Evolutionary conservation across 2,329 filamentous ascomycete species (phyloP), one percentile per base, ranked within the genome.

Genomic region (Phialophora expanda): DNA sequence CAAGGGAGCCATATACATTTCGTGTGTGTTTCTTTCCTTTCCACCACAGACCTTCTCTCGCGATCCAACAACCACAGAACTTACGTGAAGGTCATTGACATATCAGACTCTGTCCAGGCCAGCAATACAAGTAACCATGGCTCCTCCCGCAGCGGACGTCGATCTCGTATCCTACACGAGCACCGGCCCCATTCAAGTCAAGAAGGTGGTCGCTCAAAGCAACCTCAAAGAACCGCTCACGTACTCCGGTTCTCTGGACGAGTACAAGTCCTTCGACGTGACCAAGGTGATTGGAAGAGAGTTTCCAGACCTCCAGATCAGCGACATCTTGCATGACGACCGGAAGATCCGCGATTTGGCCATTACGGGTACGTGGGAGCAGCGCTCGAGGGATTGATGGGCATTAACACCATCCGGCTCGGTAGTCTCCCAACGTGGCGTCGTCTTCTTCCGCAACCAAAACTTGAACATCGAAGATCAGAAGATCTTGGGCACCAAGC

Each of bases 261-360:
- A 76, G 9, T 83, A 78, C 65, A 75, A 81, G 6, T 80, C 74
- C 7, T 81, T 83, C 62, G 82, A 85, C 62, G 75, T 83, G 3
- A 85, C 83, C 1, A 82, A 82, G 11, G 75, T 81, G 22, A 84
- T 85, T 67, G 83, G 83, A 11, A 76, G 76, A 17, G 83, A 85
- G 69, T 85, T 79, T 62, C 75, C 75, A 0, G 72, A 73, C 32
- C 72, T 74, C 44, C 64, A 65, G 22, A 83, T 84, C 70, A 79
- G 91, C 51, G 86, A 91, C 28, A 84, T 86, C 0, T 79, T 84
- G 0, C 87, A 90, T 73, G 81, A 86, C 0, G 87, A 91, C 63
- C 84, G 87, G 50, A 78, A 89, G 20, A 74, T 91, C 26, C 83
- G 86, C 0, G 89, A 91, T 71, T 78, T 91, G 0, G 89, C 87